Conservation (phyloP, 495 filamentous ascomycete species). For the Umbilicaria muhlenbergii region DNA sequence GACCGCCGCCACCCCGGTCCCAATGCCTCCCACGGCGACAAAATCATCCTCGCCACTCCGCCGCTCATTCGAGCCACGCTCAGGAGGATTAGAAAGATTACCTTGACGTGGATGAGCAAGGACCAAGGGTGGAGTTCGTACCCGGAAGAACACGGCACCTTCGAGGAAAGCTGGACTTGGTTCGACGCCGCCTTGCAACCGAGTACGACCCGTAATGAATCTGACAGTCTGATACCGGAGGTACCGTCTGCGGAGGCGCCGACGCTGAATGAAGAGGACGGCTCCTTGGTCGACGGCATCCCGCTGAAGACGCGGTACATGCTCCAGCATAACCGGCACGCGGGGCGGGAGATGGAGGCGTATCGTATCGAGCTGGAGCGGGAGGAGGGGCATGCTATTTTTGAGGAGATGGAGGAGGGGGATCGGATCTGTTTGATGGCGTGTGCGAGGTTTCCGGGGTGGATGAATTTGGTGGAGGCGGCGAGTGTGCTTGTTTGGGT, state of each 20-base stretch:
- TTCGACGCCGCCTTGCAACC: conserved; percentile 42
- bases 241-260: too few species aligned
- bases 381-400: conserved; percentile 1
- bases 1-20: neutral
- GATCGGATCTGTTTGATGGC: conserved; percentile 54
- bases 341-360: conserved; percentile 38
- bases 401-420: conserved; percentile 41
- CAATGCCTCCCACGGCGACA: neutral
- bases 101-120: conserved; percentile 32
- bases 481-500: too few species aligned
- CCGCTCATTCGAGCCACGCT: neutral
- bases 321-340: conserved; percentile 17
- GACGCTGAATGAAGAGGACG: too few species aligned
- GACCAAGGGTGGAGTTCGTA: conserved; percentile 51
- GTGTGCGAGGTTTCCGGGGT: conserved; percentile 43
- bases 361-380: conserved; percentile 33
- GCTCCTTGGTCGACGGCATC: conserved; percentile 29
- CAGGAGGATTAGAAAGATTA: neutral
- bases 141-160: conserved; percentile 25
- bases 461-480: conserved; percentile 29
- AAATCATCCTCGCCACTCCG: conserved; percentile 2
- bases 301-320: conserved; percentile 29
- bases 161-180: conserved; percentile 48
- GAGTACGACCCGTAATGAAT: too few species aligned
- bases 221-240: too few species aligned